These are phyloP conservation scores for Curvularia lunata DNA, from an alignment of 2,329 filamentous ascomycete species.

Conservation along the genomic window DNA sequence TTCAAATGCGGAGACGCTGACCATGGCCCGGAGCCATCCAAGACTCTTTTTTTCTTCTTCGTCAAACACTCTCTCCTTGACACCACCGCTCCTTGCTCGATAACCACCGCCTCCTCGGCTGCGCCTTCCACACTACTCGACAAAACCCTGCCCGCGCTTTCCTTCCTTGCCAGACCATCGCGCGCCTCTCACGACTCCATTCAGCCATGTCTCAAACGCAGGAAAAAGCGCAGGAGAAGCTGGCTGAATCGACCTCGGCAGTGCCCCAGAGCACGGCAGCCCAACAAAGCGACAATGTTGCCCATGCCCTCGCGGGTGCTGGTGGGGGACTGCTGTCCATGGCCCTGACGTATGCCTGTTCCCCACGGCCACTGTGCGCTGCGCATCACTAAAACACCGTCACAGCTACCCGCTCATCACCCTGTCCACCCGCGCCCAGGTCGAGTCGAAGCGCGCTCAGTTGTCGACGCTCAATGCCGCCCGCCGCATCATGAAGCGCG, in stretches of 20 bases:
- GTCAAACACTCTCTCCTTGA: neutral
- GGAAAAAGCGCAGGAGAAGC: slow-evolving; percentile 43
- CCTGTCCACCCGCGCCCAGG: slow-evolving; percentile 94
- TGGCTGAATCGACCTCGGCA: slow-evolving; percentile 43
- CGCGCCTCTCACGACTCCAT: neutral
- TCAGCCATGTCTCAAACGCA: slow-evolving; percentile 38
- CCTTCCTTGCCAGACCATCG: slow-evolving; percentile 9
- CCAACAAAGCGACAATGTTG: slow-evolving; percentile 94
- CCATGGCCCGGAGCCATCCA: slow-evolving; percentile 12
- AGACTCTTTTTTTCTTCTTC: slow-evolving; percentile 15
- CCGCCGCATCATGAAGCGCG: slow-evolving; percentile 84
- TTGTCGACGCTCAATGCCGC: slow-evolving; percentile 84
- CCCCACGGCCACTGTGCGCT: neutral
- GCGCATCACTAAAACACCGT: slow-evolving; percentile 8
- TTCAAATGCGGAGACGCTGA: slow-evolving; percentile 33
- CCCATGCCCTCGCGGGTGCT: slow-evolving; percentile 89
- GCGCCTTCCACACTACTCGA: slow-evolving; percentile 3
- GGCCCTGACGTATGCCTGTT: slow-evolving; percentile 76
- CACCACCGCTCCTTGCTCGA: slow-evolving; percentile 3
- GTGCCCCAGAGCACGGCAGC: slow-evolving; percentile 65
- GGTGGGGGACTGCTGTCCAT: slow-evolving; percentile 95
- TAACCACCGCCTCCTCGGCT: neutral
- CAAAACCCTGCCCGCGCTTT: slow-evolving; percentile 7
- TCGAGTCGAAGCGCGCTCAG: slow-evolving; percentile 92
- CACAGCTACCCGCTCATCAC: slow-evolving; percentile 92